Base-by-base conservation (phyloP, 805 yeast species). In the Saccharomyces paradoxus region DNA sequence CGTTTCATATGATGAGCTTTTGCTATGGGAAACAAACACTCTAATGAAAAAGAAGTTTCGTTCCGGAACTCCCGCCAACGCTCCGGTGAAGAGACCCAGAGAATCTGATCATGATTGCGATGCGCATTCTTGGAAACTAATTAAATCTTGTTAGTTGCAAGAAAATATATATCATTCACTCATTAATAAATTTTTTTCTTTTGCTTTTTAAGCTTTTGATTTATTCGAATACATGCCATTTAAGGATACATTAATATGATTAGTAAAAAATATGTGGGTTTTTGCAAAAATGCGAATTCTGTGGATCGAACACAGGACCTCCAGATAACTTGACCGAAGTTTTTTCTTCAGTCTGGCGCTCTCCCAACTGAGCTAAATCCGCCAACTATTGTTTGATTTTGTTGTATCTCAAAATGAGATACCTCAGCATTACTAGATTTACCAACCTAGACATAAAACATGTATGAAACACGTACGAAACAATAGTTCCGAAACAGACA, bases 221-320 rank as follows among this genome's bases (percentile, higher is more conserved):
- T n/a, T 32, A n/a, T n/a, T n/a, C 17, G 2, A 9, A 4, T 6
- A 32, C 21, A 2, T 32, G 17, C 41, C 21, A n/a, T 9, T 6
- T 3, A 24, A 22, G 14, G 17, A 31, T 13, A 47, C n/a, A 50
- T 44, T 24, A 51, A 49, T 26, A 26, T 26, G 3, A 3, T 26
- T 26, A 26, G 5, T 3, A 26, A 26, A 26, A 26, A 26, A 26
- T 26, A 10, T n/a, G 31, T 29, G 31, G 2, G 31, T 10, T 4
- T 31, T 31, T 31, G 6, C 8, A 37, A 37, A 37, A 37, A 63
- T 80, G 84, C 84, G 81, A 77, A 71, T 78, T 80, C 80, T 82
- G 88, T 81, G 89, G 88, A 81, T 84, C 85, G 89, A 84, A 84
- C 88, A 81, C 88, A 82, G 84, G 87, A 83, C 89, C 89, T 84